These are phyloP conservation scores for Yamadazyma taylorii DNA, from an alignment of 1,139 yeast species.

Conservation along the genomic window DNA sequence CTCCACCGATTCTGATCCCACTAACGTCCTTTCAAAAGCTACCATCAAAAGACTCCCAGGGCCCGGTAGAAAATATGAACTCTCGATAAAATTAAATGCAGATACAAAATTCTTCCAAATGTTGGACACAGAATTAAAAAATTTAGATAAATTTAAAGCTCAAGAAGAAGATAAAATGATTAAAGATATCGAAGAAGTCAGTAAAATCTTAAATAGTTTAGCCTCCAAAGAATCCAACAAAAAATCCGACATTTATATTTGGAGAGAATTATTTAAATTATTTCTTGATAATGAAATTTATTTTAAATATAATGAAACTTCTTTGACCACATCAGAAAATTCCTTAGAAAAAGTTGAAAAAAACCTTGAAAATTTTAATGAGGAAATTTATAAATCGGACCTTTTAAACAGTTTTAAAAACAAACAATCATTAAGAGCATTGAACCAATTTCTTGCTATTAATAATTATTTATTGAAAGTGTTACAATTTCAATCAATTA, in stretches of 20 bases:
- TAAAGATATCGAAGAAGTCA: constrained; percentile 42
- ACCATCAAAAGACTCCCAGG: constrained; percentile 6
- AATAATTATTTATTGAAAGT: constrained; percentile 58
- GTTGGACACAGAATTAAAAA: constrained; percentile 56
- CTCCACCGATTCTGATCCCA: too few species aligned
- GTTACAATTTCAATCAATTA: constrained; percentile 61
- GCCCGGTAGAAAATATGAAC: constrained; percentile 23
- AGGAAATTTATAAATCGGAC: constrained; percentile 41
- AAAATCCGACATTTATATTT: constrained; percentile 60
- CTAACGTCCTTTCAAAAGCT: constrained; percentile 11
- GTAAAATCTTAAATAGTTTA: constrained; percentile 36
- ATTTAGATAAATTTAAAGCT: constrained; percentile 45
- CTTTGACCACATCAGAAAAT: constrained; percentile 40
- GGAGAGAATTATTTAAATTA: constrained; percentile 67
- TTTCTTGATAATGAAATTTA: constrained; percentile 70
- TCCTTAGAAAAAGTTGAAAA: constrained; percentile 38
- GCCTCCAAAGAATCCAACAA: constrained; percentile 31
- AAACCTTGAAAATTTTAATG: constrained; percentile 43
- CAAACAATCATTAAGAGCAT: constrained; percentile 48
- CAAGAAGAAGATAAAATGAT: constrained; percentile 48
- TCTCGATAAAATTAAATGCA: constrained; percentile 39
- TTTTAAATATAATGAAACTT: constrained; percentile 53
- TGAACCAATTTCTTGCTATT: constrained; percentile 49
- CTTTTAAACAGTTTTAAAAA: constrained; percentile 47
- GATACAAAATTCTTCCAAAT: constrained; percentile 57